Conservation (phyloP, 1,284 basidiomycete species). For the Puccinia novopanici region DNA sequence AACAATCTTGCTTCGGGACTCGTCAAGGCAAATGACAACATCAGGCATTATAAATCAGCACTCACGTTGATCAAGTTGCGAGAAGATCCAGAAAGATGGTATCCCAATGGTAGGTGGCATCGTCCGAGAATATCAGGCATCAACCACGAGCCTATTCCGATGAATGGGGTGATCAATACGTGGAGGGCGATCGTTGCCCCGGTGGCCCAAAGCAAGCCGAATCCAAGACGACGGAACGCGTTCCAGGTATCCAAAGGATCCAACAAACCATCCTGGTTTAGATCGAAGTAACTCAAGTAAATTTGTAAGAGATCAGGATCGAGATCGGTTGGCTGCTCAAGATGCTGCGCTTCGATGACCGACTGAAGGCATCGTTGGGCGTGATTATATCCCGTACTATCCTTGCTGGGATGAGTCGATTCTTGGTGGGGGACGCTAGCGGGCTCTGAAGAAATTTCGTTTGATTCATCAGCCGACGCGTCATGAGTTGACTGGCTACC, state of each 20-base stretch:
- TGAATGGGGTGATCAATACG: conserved; percentile 1
- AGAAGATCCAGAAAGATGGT: background rate
- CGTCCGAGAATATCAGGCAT: conserved; percentile 3
- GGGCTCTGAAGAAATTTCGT: background rate
- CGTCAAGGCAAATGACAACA: too few species aligned
- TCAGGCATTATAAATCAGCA: background rate
- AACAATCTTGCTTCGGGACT: background rate
- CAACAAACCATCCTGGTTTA: conserved; percentile 21
- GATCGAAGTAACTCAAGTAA: conserved; percentile 35
- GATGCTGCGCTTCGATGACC: background rate
- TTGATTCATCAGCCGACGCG: background rate
- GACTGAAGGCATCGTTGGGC: conserved; percentile 15
- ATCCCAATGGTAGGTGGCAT: background rate
- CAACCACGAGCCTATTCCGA: conserved; percentile 23
- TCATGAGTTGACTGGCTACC: background rate
- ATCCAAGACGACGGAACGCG: conserved; percentile 32
- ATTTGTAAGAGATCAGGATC: conserved; percentile 21
- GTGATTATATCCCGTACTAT: background rate
- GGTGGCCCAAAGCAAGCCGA: conserved; percentile 15
- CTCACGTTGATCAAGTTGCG: background rate
- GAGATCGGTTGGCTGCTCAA: background rate
- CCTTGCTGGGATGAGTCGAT: background rate
- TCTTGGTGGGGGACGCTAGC: background rate
- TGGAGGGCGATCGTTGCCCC: conserved; percentile 5
- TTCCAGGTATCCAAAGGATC: conserved; percentile 23